Base-by-base conservation (phyloP, 2,329 filamentous ascomycete species). In the Talaromyces amestolkiae region DNA sequence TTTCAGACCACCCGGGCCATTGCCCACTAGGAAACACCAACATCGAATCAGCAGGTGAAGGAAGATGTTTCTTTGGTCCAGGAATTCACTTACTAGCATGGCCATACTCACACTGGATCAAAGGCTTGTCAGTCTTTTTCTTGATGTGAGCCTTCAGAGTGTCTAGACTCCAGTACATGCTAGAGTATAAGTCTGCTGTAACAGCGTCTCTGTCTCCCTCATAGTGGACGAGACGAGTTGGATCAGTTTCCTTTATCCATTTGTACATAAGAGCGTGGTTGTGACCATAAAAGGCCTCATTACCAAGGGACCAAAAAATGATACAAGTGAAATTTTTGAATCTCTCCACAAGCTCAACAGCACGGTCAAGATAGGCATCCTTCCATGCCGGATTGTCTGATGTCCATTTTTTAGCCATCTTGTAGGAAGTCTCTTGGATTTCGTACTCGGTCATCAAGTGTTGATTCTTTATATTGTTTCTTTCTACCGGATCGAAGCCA, bases 241-340 rank as follows among this genome's bases (percentile, higher is more conserved):
- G 80, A 68, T 91, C 89, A 17, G 82, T 77, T 1, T 77, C 66
- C 67, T 86, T 88, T 59, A 84, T 83, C 72, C 84, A 88, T 2
- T 87, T 77, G 70, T 88, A 88, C 89, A 92, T 92, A 37, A 85
- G 85, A 56, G 81, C 81, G 71, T 90, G 87, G 71, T 92, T 91
- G 7, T 80, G 78, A 0, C 89, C 89, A 70, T 89, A 91, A 72
- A 90, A 91, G 0, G 89, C 85, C 72, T 92, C 89, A 70, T 92
- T 92, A 0, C 89, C 90, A 0, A 92, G 80, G 56, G 86, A 89
- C 90, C 90, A 92, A 51, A 91, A 85, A 59, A 92, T 86, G 61
- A 92, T 81, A 15, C 83, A 88, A 0, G 89, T 76, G 69, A 91
- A 87, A 65, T 91, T 89, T 76, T 90, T 90, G 74, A 91, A 89